These are phyloP conservation scores for Chrysoporthe cubensis DNA, from an alignment of 2,329 filamentous ascomycete genomes.

Conservation along the genomic window DNA sequence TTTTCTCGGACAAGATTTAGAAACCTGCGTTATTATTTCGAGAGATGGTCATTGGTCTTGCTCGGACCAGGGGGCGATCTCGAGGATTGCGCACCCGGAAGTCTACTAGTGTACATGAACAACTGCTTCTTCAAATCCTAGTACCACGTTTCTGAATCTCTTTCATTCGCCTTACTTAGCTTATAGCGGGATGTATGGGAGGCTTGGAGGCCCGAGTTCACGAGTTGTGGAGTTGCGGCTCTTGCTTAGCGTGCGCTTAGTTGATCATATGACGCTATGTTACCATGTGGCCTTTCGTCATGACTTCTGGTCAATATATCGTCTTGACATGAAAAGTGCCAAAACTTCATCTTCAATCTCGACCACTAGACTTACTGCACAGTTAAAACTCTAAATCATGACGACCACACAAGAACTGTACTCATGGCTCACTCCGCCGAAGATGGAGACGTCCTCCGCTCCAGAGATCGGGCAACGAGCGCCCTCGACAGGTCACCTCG, in stretches of 20 bases:
- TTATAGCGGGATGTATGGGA: not conserved
- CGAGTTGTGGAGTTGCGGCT: not conserved
- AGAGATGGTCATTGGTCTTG: not conserved
- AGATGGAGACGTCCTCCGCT: constrained; percentile 44
- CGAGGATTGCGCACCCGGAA: too few relatives aligned
- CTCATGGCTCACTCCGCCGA: constrained; percentile 17
- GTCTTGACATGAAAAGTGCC: too few relatives aligned
- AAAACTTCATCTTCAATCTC: not conserved
- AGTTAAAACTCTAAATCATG: not conserved
- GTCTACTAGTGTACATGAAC: too few relatives aligned
- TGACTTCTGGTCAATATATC: too few relatives aligned
- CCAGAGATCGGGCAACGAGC: constrained; percentile 60
- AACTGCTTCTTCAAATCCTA: too few relatives aligned
- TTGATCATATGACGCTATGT: not conserved
- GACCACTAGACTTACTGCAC: not conserved
- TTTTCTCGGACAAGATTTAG: not conserved
- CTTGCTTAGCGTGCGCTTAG: not conserved
- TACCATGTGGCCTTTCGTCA: not conserved
- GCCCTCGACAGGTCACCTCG: constrained; percentile 51
- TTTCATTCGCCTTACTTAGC: not conserved
- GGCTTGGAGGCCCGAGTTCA: not conserved
- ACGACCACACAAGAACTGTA: constrained; percentile 9
- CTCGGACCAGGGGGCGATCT: not conserved
- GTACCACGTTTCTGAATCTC: too few relatives aligned
- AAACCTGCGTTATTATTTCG: not conserved